Base-by-base conservation (phyloP, 495 filamentous ascomycete species). In the Penicillium arizonense region DNA sequence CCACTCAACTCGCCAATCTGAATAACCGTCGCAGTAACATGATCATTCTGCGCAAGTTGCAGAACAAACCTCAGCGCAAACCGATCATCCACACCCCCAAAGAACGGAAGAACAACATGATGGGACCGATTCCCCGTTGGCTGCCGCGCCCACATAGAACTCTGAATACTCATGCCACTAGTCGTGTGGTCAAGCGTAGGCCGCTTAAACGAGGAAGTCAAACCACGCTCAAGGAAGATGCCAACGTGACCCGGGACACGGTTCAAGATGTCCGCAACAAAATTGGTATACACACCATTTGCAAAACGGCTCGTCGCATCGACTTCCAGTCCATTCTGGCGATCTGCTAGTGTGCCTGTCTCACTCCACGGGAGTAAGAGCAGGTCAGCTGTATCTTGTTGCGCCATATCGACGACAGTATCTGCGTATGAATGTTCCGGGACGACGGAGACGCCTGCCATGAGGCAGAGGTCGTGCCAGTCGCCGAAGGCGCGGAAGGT, bases 301-400 rank as follows among this genome's bases (percentile, higher is more conserved):
- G 62, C 60, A 30, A 71, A 71, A 1, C 69, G 63, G 21, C 47
- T 57, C 3, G 59, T 47, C 4, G 62, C 57, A 13, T 73, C 58
- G 18, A 67, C 38, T 3, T 62, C 63, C 1, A 69, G 45, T 3
- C 71, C 67, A 47, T 58, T 67, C 16, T 70, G 63, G 9, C 65
- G 72, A 46, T 96, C 91, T 10, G 78, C 78, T 53, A 89, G 79
- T 48, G 77, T 82, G 13, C 89, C 90, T n/a, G 82, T 85, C 52
- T 95, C 90, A 59, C 87, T 89, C 94, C 94, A 98, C 1, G 94
- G 92, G 33, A 97, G 81, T 6, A 98, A 75, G 1, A 96, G 80
- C 36, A 98, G 82, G 58, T 97, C 91, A 0, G 90, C 86, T 1
- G 73, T 73, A 7, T 83, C 77, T 18, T 90, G 84, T 3, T 78